Evolutionary conservation across 106 monocot species (phyloP).

Genomic region (Alisma plantagoaquatica): DNA sequence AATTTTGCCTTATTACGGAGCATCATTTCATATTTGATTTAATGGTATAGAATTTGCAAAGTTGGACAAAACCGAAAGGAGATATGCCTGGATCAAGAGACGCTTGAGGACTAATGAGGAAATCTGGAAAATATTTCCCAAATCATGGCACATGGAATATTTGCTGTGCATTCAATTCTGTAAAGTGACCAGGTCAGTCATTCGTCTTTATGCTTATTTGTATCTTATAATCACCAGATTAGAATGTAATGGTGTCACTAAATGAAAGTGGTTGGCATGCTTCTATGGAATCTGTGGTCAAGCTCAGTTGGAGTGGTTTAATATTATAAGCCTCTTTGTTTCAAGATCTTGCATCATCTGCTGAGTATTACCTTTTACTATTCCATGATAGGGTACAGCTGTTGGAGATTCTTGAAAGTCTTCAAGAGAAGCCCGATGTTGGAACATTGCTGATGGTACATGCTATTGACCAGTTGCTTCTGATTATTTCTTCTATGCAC

Average conservation of each 20-base stretch:
- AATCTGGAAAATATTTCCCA: slow-evolving; percentile 94
- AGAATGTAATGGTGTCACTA: too few species aligned
- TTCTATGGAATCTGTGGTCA: too few species aligned
- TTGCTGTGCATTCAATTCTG: slow-evolving; percentile 96
- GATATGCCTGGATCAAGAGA: slow-evolving; percentile 98
- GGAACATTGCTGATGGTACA: slow-evolving; percentile 71
- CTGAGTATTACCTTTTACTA: too few species aligned
- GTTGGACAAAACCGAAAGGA: slow-evolving; percentile 91
- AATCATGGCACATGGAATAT: slow-evolving; percentile 92
- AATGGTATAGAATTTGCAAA: slow-evolving; percentile 63
- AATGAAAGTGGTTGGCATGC: too few species aligned
- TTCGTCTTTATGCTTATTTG: neutral
- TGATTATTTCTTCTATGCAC: too few species aligned
- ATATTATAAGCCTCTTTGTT: too few species aligned
- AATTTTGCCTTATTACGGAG: neutral
- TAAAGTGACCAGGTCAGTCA: slow-evolving; percentile 84
- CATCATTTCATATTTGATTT: neutral
- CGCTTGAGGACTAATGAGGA: slow-evolving; percentile 92
- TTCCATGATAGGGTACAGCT: slow-evolving; percentile 57
- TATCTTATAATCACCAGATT: neutral
- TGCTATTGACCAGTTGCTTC: too few species aligned
- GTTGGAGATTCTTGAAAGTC: slow-evolving; percentile 78
- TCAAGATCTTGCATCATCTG: too few species aligned
- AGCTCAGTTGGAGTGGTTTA: too few species aligned
- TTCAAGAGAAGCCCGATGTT: slow-evolving; percentile 98